Evolutionary conservation across 2,329 filamentous ascomycete species (phyloP).

Genomic region (Erysiphe pulchra): DNA sequence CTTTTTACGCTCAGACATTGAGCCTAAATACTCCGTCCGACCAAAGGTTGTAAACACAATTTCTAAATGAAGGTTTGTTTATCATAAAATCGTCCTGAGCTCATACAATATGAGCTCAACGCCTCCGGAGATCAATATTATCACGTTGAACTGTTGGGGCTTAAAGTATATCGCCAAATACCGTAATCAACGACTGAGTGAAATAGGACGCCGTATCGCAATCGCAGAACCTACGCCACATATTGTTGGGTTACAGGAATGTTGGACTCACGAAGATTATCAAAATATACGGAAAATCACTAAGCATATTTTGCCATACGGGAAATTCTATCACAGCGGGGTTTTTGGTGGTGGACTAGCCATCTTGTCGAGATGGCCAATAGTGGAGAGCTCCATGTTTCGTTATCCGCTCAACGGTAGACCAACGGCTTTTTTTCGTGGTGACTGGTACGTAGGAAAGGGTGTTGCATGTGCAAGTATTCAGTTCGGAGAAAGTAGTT

Average conservation of each 20-base stretch:
- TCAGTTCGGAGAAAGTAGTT: conserved; percentile 31
- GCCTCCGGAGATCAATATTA: conserved; percentile 41
- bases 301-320: conserved; percentile 52
- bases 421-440: conserved; percentile 78
- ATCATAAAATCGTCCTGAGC: not conserved
- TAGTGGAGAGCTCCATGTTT: conserved; percentile 69
- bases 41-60: too few relatives aligned
- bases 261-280: conserved; percentile 75
- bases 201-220: conserved; percentile 65
- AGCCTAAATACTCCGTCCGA: not conserved
- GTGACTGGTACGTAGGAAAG: conserved; percentile 93
- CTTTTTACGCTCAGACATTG: not conserved
- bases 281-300: conserved; percentile 49
- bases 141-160: conserved; percentile 94
- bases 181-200: conserved; percentile 49
- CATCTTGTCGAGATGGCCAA: conserved; percentile 77
- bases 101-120: not conserved
- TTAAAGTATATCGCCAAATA: conserved; percentile 65
- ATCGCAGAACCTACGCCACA: conserved; percentile 40
- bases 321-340: conserved; percentile 79
- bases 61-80: too few relatives aligned
- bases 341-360: conserved; percentile 74
- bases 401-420: conserved; percentile 78
- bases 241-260: conserved; percentile 86
- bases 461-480: conserved; percentile 69